phyloP scores from a whole-genome alignment of 345 rosid species.

The Salix caprea region DNA sequence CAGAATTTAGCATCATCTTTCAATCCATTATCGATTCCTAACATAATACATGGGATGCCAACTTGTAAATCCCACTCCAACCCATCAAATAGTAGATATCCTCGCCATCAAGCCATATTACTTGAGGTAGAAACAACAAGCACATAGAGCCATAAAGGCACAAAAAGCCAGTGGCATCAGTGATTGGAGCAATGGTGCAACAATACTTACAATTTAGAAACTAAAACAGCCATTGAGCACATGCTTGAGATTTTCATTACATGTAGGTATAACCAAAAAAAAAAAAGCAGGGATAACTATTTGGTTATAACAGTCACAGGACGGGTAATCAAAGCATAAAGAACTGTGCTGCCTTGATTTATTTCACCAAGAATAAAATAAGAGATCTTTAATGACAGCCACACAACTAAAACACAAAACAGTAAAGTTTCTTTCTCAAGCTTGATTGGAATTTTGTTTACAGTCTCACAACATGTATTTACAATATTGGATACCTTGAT shows the following conservation, averaged over 20 bases:
- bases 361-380: not conserved
- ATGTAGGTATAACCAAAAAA: not conserved
- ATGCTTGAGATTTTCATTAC: not conserved
- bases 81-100: not conserved
- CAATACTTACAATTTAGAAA: not conserved
- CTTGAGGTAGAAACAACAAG: not conserved
- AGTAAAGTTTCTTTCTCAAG: not conserved
- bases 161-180: not conserved
- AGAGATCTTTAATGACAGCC: not conserved
- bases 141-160: not conserved
- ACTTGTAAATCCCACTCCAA: not conserved
- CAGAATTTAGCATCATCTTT: not conserved
- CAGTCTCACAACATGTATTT: not conserved
- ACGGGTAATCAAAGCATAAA: not conserved
- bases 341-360: not conserved
- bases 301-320: not conserved
- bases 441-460: not conserved
- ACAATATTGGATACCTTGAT: slow-evolving; percentile 41
- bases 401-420: not conserved
- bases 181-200: not conserved
- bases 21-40: not conserved
- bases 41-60: not conserved
- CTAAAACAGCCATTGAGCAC: not conserved
- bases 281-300: not conserved
- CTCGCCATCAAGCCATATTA: not conserved